These are phyloP conservation scores for Cystobasidium ongulense DNA, from an alignment of 768 basidiomycete species.

Conservation along the genomic window DNA sequence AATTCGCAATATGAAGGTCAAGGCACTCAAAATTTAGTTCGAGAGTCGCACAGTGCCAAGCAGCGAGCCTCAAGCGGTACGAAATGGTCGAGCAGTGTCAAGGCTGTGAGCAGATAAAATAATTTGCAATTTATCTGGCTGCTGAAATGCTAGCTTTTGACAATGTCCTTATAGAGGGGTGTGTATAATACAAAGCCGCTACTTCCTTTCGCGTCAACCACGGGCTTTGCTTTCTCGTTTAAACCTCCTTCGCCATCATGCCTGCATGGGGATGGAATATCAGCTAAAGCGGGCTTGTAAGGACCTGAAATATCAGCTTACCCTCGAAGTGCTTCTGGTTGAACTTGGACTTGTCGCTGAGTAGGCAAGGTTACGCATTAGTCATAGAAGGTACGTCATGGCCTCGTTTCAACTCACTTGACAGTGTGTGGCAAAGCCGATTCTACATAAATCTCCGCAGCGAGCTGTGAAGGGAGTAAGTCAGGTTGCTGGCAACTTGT, in stretches of 20 bases:
- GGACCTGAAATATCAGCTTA: background rate
- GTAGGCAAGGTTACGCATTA: background rate
- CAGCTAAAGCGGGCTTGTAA: background rate
- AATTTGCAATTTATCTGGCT: too few relatives aligned
- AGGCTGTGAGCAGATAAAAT: too few relatives aligned
- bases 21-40: too few relatives aligned
- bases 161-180: too few relatives aligned
- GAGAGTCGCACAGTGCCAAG: too few relatives aligned
- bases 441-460: constrained; percentile 22
- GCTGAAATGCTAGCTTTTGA: too few relatives aligned
- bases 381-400: background rate
- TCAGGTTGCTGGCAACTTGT: background rate
- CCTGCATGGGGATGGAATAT: background rate
- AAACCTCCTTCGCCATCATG: constrained; percentile 31
- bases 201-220: background rate
- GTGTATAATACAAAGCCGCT: too few relatives aligned
- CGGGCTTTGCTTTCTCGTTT: background rate
- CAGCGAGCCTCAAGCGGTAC: too few relatives aligned
- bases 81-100: too few relatives aligned
- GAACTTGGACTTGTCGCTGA: constrained; percentile 5
- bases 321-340: constrained; percentile 22
- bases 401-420: background rate
- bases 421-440: constrained; percentile 21
- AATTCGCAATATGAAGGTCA: too few relatives aligned
- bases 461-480: background rate